Conservation (phyloP, 257 asterid genomes). For the Solanum corneliomulleri region DNA sequence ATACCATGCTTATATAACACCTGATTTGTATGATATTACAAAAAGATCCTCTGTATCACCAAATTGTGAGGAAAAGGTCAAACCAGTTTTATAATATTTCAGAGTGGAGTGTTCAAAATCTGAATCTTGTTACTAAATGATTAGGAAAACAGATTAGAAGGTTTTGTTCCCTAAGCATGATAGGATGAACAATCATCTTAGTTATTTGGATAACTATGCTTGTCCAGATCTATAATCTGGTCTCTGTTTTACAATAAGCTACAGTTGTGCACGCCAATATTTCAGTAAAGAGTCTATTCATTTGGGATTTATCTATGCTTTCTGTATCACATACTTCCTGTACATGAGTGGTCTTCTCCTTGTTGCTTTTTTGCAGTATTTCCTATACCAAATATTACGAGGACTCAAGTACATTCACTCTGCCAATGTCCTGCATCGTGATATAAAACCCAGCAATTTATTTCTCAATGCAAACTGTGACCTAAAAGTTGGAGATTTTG, state of each 20-base stretch:
- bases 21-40: background rate
- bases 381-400: constrained; percentile 83
- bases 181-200: background rate
- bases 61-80: background rate
- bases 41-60: background rate
- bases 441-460: constrained; percentile 88
- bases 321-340: background rate
- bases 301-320: background rate
- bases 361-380: constrained; percentile 51
- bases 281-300: background rate
- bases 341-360: background rate
- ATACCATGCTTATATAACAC: background rate
- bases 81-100: background rate
- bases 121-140: background rate
- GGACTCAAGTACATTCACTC: constrained; percentile 95
- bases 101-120: background rate
- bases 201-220: background rate
- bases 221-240: background rate
- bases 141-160: background rate
- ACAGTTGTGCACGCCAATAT: background rate
- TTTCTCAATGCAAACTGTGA: constrained; percentile 83
- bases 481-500: constrained; percentile 84
- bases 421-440: constrained; percentile 92
- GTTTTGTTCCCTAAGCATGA: background rate
- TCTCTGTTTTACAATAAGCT: background rate